Conservation (phyloP, 257 asterid species). For the Forsythia viridissima region DNA sequence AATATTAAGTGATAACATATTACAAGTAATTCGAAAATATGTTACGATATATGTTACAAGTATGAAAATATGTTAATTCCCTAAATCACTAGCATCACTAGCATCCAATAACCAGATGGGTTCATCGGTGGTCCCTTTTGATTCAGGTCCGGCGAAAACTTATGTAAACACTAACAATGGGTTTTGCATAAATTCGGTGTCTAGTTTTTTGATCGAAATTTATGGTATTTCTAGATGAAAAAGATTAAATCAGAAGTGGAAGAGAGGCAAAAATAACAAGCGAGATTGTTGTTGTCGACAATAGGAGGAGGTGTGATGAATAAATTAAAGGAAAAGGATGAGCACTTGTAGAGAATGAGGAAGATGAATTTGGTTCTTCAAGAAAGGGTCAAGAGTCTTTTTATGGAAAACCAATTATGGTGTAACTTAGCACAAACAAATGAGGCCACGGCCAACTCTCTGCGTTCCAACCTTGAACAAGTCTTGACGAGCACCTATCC, state of each 20-base stretch:
- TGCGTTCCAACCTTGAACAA: slow-evolving; percentile 64
- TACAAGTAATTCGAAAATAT: too few species aligned
- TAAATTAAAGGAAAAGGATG: slow-evolving; percentile 67
- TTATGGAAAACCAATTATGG: slow-evolving; percentile 69
- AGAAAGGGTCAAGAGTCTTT: slow-evolving; percentile 53
- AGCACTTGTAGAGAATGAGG: slow-evolving; percentile 57
- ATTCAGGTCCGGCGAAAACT: slow-evolving; percentile 46
- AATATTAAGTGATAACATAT: too few species aligned
- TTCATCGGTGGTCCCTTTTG: slow-evolving; percentile 32
- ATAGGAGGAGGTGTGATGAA: slow-evolving; percentile 53
- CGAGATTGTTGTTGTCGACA: slow-evolving; percentile 46
- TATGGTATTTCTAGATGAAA: slow-evolving; percentile 35
- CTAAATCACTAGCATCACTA: too few species aligned
- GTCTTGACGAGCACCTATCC: slow-evolving; percentile 40
- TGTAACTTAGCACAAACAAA: slow-evolving; percentile 67
- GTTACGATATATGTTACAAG: too few species aligned
- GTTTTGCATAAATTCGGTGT: not conserved
- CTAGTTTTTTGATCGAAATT: not conserved
- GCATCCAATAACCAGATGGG: slow-evolving; percentile 43
- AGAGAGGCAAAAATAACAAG: slow-evolving; percentile 65
- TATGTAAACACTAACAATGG: slow-evolving; percentile 53
- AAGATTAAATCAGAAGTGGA: slow-evolving; percentile 58
- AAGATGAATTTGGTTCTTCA: slow-evolving; percentile 62
- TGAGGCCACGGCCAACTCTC: slow-evolving; percentile 74
- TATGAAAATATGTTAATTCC: too few species aligned